These are phyloP conservation scores for Chalciporus pseudorubinellus DNA, from an alignment of 768 basidiomycete genomes.

Conservation along the genomic window DNA sequence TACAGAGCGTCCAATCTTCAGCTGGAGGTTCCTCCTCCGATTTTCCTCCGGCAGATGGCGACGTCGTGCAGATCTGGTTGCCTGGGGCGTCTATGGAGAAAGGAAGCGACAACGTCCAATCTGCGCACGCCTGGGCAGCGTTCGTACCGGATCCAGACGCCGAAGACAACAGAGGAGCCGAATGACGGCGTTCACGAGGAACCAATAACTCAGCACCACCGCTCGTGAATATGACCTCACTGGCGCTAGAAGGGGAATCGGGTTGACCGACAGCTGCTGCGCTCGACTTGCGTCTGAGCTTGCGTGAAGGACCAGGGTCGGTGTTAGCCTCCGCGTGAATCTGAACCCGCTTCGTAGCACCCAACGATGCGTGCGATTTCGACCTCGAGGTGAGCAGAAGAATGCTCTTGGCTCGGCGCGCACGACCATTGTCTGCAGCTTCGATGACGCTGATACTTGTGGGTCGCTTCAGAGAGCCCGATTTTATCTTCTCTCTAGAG, in stretches of 20 bases:
- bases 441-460: conserved; percentile 32
- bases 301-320: conserved; percentile 12
- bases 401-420: conserved; percentile 33
- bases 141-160: neutral
- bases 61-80: no score
- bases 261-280: conserved; percentile 12
- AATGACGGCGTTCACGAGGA: conserved; percentile 30
- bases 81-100: conserved; percentile 30
- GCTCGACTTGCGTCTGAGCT: conserved; percentile 29
- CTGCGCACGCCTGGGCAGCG: conserved; percentile 1
- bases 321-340: conserved; percentile 24
- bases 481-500: conserved; percentile 5
- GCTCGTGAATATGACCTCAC: neutral
- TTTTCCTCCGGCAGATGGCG: no score
- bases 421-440: conserved; percentile 24
- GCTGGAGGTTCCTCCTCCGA: conserved; percentile 10
- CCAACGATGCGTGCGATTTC: conserved; percentile 21
- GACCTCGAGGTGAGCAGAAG: conserved; percentile 29
- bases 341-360: conserved; percentile 27
- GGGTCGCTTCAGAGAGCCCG: conserved; percentile 20
- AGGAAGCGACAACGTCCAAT: conserved; percentile 33
- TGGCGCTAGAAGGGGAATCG: neutral
- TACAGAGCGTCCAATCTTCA: conserved; percentile 34
- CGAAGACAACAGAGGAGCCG: conserved; percentile 25
- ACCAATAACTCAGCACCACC: conserved; percentile 19